Evolutionary conservation across 495 filamentous ascomycete genomes (phyloP).

Genomic region (Trichoderma erinaceum): DNA sequence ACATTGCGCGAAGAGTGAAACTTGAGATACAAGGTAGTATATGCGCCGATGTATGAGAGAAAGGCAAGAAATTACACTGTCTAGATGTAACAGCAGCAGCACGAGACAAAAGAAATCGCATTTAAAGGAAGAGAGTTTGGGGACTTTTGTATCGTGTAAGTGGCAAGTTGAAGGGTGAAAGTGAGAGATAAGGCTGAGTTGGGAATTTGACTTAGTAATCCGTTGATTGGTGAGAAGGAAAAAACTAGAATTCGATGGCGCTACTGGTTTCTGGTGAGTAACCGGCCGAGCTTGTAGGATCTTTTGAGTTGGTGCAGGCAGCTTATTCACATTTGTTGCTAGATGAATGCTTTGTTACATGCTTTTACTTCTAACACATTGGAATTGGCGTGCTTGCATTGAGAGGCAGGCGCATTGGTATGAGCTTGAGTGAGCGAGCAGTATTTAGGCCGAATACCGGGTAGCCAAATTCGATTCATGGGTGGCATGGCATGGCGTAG

Average conservation of each 20-base stretch:
- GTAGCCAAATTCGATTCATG: too few relatives aligned
- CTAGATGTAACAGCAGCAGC: not conserved
- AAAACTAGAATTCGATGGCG: not conserved
- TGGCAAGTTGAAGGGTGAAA: not conserved
- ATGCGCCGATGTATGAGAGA: not conserved
- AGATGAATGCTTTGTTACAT: too few relatives aligned
- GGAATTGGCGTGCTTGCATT: not conserved
- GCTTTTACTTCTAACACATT: too few relatives aligned
- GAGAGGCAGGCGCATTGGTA: not conserved
- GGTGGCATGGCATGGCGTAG: too few relatives aligned
- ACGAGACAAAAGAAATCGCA: not conserved
- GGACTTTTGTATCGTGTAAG: not conserved
- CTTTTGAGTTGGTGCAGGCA: too few relatives aligned
- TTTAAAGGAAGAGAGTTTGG: not conserved
- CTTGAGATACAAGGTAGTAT: not conserved
- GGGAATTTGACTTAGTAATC: slow-evolving; percentile 6
- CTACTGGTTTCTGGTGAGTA: not conserved
- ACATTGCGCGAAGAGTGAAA: slow-evolving; percentile 7
- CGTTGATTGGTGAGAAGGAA: not conserved
- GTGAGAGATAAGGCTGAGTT: not conserved
- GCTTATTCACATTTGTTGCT: too few relatives aligned
- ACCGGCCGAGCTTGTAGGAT: too few relatives aligned
- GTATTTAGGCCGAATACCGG: too few relatives aligned
- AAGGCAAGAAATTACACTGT: not conserved
- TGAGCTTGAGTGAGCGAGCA: not conserved